These are phyloP conservation scores for Fusarium sp. DNA, from an alignment of 2,329 filamentous ascomycete species.

Conservation along the genomic window DNA sequence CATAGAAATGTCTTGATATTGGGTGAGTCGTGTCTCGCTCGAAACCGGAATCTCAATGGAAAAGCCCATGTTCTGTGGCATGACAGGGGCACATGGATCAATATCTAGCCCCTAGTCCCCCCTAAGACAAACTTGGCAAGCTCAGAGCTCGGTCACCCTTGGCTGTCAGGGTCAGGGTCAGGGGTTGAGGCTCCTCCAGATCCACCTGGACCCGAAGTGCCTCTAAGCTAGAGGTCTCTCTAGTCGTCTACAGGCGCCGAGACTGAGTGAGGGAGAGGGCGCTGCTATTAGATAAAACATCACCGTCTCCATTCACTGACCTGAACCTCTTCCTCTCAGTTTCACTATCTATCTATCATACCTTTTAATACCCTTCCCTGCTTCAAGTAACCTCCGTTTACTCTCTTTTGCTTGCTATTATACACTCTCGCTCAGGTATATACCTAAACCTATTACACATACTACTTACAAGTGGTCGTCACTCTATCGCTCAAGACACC, in stretches of 20 bases:
- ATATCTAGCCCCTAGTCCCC: slow-evolving; percentile 7
- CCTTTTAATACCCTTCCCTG: slow-evolving; percentile 36
- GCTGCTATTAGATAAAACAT: slow-evolving; percentile 39
- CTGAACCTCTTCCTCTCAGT: slow-evolving; percentile 11
- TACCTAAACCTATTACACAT: slow-evolving; percentile 7
- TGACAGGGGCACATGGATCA: slow-evolving; percentile 27
- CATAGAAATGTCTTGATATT: background rate
- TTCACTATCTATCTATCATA: slow-evolving; percentile 11
- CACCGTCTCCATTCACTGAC: slow-evolving; percentile 21
- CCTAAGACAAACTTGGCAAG: slow-evolving; percentile 35
- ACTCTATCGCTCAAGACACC: slow-evolving; percentile 31
- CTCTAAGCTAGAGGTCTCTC: slow-evolving; percentile 10
- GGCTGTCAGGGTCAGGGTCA: slow-evolving; percentile 29
- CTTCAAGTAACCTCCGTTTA: slow-evolving; percentile 4
- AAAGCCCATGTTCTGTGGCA: slow-evolving; percentile 1
- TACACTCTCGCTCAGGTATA: slow-evolving; percentile 34
- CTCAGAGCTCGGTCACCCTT: slow-evolving; percentile 20
- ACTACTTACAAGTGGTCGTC: slow-evolving; percentile 32
- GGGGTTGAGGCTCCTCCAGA: slow-evolving; percentile 37
- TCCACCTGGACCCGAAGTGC: slow-evolving; percentile 41
- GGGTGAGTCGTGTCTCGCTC: slow-evolving; percentile 25
- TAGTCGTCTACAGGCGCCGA: slow-evolving; percentile 25
- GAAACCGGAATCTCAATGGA: slow-evolving; percentile 25
- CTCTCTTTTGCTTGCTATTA: slow-evolving; percentile 5
- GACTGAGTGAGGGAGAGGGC: slow-evolving; percentile 4